A percentile compares a stretch with the other conserved stretches of the same genome.
These are phyloP conservation scores for Xylariales sp. DNA, from an alignment of 2,329 filamentous ascomycete genomes.

Conservation along the genomic window DNA sequence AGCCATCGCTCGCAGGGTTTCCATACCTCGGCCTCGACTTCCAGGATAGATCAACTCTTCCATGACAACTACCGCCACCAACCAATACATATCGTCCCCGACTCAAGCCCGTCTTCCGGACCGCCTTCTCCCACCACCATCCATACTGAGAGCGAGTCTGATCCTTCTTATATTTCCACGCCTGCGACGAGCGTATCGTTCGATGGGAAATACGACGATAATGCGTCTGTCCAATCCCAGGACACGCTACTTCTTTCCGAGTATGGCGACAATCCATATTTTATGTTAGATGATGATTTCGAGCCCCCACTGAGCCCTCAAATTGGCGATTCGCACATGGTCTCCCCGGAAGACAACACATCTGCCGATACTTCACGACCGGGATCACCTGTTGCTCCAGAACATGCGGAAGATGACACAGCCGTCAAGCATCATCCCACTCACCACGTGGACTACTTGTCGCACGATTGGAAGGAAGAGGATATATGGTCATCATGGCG, in stretches of 20 bases:
- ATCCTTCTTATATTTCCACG: slow-evolving; percentile 71
- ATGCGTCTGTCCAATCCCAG: slow-evolving; percentile 56
- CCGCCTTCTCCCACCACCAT: slow-evolving; percentile 67
- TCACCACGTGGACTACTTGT: slow-evolving; percentile 93
- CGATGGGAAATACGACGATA: slow-evolving; percentile 66
- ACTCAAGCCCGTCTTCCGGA: slow-evolving; percentile 63
- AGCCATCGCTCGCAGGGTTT: slow-evolving; percentile 55
- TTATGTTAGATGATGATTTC: slow-evolving; percentile 58
- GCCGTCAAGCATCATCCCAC: slow-evolving; percentile 80
- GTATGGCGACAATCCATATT: slow-evolving; percentile 61
- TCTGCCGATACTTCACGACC: slow-evolving; percentile 66
- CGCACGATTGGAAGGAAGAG: slow-evolving; percentile 92
- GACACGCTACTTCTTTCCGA: slow-evolving; percentile 61
- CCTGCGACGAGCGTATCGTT: slow-evolving; percentile 73
- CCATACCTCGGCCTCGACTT: slow-evolving; percentile 59
- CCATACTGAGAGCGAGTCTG: slow-evolving; percentile 62
- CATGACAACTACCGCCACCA: slow-evolving; percentile 55
- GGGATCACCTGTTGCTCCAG: slow-evolving; percentile 65
- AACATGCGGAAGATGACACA: slow-evolving; percentile 82
- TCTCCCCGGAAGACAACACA: slow-evolving; percentile 65
- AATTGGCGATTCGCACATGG: slow-evolving; percentile 61
- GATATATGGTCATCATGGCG: slow-evolving; percentile 99
- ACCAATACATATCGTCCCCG: slow-evolving; percentile 51
- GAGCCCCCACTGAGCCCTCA: slow-evolving; percentile 64
- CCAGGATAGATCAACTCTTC: slow-evolving; percentile 61